A percentile compares a stretch with the other conserved stretches of the same genome.
Evolutionary conservation across 1,139 yeast species (phyloP).

Genomic region (Geotrichum histeridarum): DNA sequence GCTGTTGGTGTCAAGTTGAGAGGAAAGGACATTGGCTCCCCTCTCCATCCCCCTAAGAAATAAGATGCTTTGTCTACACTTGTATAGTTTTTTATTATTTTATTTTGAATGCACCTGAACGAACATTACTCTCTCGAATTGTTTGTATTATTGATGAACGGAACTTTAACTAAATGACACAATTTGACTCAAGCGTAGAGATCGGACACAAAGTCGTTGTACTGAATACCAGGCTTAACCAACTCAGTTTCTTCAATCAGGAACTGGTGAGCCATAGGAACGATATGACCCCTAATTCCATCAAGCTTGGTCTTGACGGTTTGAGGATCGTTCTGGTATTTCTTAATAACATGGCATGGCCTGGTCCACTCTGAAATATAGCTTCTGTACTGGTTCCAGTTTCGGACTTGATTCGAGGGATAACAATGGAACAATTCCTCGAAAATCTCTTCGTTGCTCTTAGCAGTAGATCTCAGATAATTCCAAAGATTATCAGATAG

Average conservation of each 20-base stretch:
- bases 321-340: constrained; percentile 14
- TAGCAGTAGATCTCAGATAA: constrained; percentile 13
- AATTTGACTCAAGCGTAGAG: constrained; percentile 14
- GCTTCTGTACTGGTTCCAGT: constrained; percentile 18
- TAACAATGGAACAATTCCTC: constrained; percentile 20
- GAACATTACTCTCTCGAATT: neutral
- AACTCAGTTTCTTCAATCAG: constrained; percentile 20
- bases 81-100: neutral
- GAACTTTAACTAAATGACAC: neutral
- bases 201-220: constrained; percentile 20
- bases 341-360: constrained; percentile 18
- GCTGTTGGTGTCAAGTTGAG: constrained; percentile 91
- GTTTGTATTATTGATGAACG: neutral
- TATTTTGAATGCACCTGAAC: neutral
- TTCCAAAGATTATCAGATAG: constrained; percentile 20
- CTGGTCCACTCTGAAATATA: constrained; percentile 14
- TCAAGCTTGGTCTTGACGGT: constrained; percentile 16
- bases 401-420: constrained; percentile 19
- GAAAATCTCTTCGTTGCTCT: constrained; percentile 18
- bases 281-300: constrained; percentile 17
- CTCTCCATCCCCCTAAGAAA: constrained; percentile 70
- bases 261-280: constrained; percentile 22
- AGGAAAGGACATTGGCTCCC: constrained; percentile 93
- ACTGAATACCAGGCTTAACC: constrained; percentile 21
- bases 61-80: constrained; percentile 20